phyloP scores from a whole-genome alignment of 768 basidiomycete genomes.

The Chalciporus piperatus region DNA sequence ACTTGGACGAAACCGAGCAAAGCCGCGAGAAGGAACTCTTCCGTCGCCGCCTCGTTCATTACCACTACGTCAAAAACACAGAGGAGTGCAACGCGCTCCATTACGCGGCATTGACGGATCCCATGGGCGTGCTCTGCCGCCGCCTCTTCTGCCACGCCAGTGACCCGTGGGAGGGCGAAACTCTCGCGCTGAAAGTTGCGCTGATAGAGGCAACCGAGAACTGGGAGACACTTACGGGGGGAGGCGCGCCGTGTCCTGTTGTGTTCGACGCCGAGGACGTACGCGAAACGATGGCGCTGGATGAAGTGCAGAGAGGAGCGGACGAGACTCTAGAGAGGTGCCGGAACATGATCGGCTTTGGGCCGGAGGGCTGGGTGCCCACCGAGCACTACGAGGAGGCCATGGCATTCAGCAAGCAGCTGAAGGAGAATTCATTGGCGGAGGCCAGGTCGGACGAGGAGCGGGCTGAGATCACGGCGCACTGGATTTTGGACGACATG shows the following conservation, averaged over 20 bases:
- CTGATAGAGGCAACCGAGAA: background rate
- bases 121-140: background rate
- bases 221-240: background rate
- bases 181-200: background rate
- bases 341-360: background rate
- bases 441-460: conserved; percentile 32
- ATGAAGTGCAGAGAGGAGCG: background rate
- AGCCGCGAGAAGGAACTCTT: background rate
- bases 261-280: background rate
- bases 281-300: background rate
- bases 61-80: background rate
- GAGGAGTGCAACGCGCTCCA: background rate
- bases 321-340: background rate
- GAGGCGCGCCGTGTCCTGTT: background rate
- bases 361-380: conserved; percentile 1
- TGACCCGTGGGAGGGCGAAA: conserved; percentile 2
- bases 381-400: background rate
- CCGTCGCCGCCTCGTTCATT: background rate
- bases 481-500: conserved; percentile 48
- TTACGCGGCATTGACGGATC: background rate
- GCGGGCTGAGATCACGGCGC: conserved; percentile 35
- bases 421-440: conserved; percentile 2
- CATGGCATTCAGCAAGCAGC: background rate
- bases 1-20: background rate
- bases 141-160: background rate